Evolutionary conservation across 371 early-diverging fungal species (phyloP), one percentile per base, ranked within the genome.

Genomic region (Mortierella polycephala): DNA sequence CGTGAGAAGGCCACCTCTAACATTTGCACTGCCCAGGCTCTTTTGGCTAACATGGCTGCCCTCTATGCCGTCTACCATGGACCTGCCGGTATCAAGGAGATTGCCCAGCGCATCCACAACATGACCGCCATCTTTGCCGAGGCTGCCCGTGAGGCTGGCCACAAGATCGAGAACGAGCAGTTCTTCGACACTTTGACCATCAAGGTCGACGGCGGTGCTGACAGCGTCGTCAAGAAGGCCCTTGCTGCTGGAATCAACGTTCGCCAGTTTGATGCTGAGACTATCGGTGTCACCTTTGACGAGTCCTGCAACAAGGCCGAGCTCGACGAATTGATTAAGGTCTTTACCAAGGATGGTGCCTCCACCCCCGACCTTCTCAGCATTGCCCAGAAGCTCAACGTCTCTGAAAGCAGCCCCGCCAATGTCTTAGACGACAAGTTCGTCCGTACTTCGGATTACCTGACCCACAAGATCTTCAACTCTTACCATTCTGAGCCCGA

Each of bases 1-100:
- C 91, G 98, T 74, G 99, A 98, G 74, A 98, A 98, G 91, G 99
- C 99, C 13, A 97, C 99, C 59, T 90, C 91, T 84, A 98, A 98
- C 87, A 98, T 98, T 65, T 98, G 99, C 87, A 98, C 99, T 0
- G 97, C 99, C 20, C 96, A 96, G 81, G 96, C 95, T 49, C 85
- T 96, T 56, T 85, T 95, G 68, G 96, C 96, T 68, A 95, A 95
- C 86, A 95, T 96, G 95, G 86, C 94, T 63, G 95, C 95, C 69
- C 94, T 96, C 93, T 96, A 96, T 70, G 96, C 96, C 50, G 95
- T 98, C 60, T 98, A 98, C 85, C 99, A 98, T 80, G 99, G 99
- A 51, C 98, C 99, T 14, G 84, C 90, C 83, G 98, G 99, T 40
- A 84, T 98, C 60, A 86, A 88, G 75, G 87, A 84, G 16, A 98